Evolutionary conservation across 208 protist species (phyloP).

Genomic region (Trichomonas vaginalis): DNA sequence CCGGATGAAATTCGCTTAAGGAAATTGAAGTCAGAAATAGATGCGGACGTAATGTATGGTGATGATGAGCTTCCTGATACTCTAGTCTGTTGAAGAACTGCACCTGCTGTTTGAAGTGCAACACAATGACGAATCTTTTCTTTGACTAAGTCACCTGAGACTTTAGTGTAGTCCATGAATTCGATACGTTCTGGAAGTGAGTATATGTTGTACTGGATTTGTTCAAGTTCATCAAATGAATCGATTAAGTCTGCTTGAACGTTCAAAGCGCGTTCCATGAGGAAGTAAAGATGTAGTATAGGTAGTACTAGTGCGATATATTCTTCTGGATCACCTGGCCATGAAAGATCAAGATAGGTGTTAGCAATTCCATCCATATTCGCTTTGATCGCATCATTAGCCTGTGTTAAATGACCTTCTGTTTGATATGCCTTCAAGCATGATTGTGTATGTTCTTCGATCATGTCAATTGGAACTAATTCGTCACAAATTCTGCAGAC

Average conservation of each 20-base stretch:
- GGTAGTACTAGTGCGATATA: background rate
- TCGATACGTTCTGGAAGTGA: background rate
- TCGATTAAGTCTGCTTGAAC: background rate
- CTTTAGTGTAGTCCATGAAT: background rate
- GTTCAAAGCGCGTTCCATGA: background rate
- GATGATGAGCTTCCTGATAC: background rate
- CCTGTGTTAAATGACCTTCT: background rate
- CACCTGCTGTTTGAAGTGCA: background rate
- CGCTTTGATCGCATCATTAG: background rate
- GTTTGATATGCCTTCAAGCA: background rate
- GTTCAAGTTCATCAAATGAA: background rate
- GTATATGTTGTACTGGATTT: background rate
- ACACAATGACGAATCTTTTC: background rate
- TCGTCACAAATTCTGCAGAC: constrained; percentile 2
- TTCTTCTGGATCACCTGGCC: background rate
- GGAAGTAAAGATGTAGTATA: background rate
- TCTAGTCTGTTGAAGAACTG: background rate
- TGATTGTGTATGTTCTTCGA: background rate
- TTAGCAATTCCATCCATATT: background rate
- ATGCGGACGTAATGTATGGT: background rate
- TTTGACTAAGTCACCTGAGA: background rate
- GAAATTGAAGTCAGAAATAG: background rate
- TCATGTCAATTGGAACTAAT: background rate
- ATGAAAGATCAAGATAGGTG: background rate
- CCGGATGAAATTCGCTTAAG: background rate